Base-by-base conservation (phyloP, 2,329 filamentous ascomycete genomes). In the Colletotrichum lindemuthianum region DNA sequence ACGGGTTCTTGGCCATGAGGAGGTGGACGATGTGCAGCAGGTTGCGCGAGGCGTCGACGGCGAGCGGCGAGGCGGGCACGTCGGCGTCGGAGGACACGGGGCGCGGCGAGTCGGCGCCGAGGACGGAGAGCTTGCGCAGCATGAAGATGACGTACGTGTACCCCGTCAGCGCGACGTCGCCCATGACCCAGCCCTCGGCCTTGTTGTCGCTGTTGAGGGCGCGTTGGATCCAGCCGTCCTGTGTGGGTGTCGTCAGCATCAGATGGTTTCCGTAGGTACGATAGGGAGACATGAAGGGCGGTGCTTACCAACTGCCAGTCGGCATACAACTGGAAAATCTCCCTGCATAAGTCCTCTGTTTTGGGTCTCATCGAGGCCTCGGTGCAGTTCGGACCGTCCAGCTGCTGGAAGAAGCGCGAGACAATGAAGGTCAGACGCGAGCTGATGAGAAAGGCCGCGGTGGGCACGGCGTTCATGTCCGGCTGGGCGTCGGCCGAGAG, bases 131-230 rank as follows among this genome's bases (percentile, higher is more conserved):
- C 48, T 59, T 63, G 36, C 74, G 71, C 16, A 75, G 72, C 73
- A 76, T 76, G 65, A 74, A 76, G 34, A 76, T 71, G 51, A 75
- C 70, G 55, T 69, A 72, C 4, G 72, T 74, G 45, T 74, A 74
- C 1, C 73, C 72, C 0, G 71, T 72, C 6, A 76, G 58, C 6
- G 72, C 65, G n/a, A 73, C 67, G 32, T 76, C 74, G 10, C 64
- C 67, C 1, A 74, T 67, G 4, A 69, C 60, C 73, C 73, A 76
- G 12, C 40, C 40, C 6, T 63, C 55, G 7, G 36, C 16, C 32
- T 75, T 70, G 10, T 68, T 59, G n/a, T 69, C 67, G 7, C 67
- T 69, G 2, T 68, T 54, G 6, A 68, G 64, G 2, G 65, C 60
- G 12, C 60, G 58, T 8, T 65, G 66, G 2, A 73, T 48, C 71